Evolutionary conservation across 148 eudicot species (phyloP), one percentile per base, ranked within the genome.

Genomic region (Fallopia convolvulus): DNA sequence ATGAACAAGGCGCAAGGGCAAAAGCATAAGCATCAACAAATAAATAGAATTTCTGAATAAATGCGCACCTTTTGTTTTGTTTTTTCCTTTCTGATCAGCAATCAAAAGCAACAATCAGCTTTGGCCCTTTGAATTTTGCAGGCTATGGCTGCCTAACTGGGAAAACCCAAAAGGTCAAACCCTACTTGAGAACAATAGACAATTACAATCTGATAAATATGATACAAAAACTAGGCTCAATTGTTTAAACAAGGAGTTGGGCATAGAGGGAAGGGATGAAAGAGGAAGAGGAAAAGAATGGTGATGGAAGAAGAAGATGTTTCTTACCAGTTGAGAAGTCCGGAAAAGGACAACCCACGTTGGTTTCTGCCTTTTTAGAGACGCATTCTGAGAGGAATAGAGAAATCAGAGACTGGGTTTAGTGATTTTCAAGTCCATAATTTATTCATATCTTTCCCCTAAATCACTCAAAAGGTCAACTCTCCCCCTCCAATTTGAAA

Each of bases 381-480:
- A 68, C 21, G 20, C 72, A 17, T 68, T 61, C 70, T 55, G 61
- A 55, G 56, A 48, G 12, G 61, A 55, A 50, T 50, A 21, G 68
- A 65, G 72, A 68, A 36, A 68, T 17, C 20, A 68, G 12, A 26
- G 70, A 61, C 36, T 61, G 70, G 70, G 39, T 61, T 61, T 61
- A 33, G 39, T 61, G 36, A 21, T 61, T 58, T 10, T 21, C 30
- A 58, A 21, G 30, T 8, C 65, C 9, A 33, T 68, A 68, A 68
- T 68, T 15, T 68, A 68, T 23, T 61, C 70, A 68, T 39, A 33
- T 5, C 30, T 11, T 14, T 14, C 39, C 44, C 72, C 72, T 68
- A 68, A 68, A 68, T 39, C 36, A 32, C 72, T 68, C 72, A 68
- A 33, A 68, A 15, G 72, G 72, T 68, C 72, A 68, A 68, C 72